Evolutionary conservation across 1,284 basidiomycete species (phyloP).

Genomic region (Tremellales sp.): DNA sequence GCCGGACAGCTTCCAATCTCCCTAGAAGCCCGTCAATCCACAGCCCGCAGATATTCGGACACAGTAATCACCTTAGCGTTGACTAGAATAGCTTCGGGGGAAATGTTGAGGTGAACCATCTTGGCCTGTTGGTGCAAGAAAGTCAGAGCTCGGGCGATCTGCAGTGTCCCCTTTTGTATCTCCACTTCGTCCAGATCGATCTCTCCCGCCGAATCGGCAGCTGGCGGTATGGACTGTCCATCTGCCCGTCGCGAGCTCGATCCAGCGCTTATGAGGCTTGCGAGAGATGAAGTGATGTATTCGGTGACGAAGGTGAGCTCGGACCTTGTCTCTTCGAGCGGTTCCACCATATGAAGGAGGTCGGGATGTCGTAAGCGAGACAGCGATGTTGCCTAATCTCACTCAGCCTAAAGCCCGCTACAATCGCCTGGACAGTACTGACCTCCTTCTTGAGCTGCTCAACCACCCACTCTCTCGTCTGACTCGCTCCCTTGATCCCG

Average conservation of each 20-base stretch:
- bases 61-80: constrained; percentile 69
- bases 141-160: constrained; percentile 85
- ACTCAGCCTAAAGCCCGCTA: not conserved
- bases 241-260: constrained; percentile 51
- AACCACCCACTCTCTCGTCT: constrained; percentile 61
- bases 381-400: constrained; percentile 79
- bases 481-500: constrained; percentile 61
- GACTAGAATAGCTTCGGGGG: constrained; percentile 75
- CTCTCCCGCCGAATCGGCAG: constrained; percentile 66
- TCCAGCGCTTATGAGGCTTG: constrained; percentile 55
- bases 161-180: constrained; percentile 95
- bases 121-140: constrained; percentile 91
- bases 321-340: constrained; percentile 84
- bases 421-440: constrained; percentile 23
- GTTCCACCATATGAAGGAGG: constrained; percentile 97
- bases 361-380: constrained; percentile 87
- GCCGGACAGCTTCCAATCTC: constrained; percentile 97
- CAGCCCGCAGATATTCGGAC: not conserved
- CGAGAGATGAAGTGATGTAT: constrained; percentile 63
- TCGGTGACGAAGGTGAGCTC: constrained; percentile 93
- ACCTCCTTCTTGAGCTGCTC: constrained; percentile 88
- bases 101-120: constrained; percentile 87
- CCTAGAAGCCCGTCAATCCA: constrained; percentile 53
- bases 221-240: constrained; percentile 43
- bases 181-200: constrained; percentile 59